Evolutionary conservation across 352 stramenopile species (phyloP), one percentile per base, ranked within the genome.

Genomic region (Phytopythium helicoides): DNA sequence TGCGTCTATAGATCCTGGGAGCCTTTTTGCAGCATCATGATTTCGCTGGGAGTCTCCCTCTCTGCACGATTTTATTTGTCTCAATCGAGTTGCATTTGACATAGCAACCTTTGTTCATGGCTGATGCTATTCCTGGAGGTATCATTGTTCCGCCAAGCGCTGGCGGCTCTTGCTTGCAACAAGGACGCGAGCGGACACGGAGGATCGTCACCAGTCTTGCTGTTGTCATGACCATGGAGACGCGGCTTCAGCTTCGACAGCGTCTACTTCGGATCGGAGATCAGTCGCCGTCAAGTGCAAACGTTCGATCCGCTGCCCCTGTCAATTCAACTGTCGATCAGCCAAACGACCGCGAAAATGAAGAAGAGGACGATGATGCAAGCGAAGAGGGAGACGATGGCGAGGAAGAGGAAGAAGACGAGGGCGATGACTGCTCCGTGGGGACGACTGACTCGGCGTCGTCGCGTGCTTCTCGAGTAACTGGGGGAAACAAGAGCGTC

Each of bases 301-400:
- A 9, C 5, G 9, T 33, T 10, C 28, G 5, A 5, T 33, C 28
- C 5, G 9, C 28, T 33, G 9, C 28, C 44, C 12, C 14, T 34
- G 12, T 33, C 31, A 21, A 22, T 49, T 46, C 0, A 61, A 56
- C 47, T 52, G 64, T 71, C 33, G 54, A 66, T 19, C 35, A 59
- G 9, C 58, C 64, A 28, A 56, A 68, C 21, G 60, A 74, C 1
- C 56, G 63, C 15, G 56, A 70, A 18, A 58, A 70, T 0, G 54
- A 58, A 10, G 47, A 65, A 3, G 58, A 61, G 12, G 60, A 56
- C 0, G 53, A 62, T 2, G 61, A 59, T 5, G 64, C 68, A 6
- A 54, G 64, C 28, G 47, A 76, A 66, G 60, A 80, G 52, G 52
- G 75, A 59, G 52, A 94, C 28, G 54, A 82, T 49, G 62, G 81